These are phyloP conservation scores for Populus trichocarpa DNA, from an alignment of 441 rosid genomes.

Conservation along the genomic window DNA sequence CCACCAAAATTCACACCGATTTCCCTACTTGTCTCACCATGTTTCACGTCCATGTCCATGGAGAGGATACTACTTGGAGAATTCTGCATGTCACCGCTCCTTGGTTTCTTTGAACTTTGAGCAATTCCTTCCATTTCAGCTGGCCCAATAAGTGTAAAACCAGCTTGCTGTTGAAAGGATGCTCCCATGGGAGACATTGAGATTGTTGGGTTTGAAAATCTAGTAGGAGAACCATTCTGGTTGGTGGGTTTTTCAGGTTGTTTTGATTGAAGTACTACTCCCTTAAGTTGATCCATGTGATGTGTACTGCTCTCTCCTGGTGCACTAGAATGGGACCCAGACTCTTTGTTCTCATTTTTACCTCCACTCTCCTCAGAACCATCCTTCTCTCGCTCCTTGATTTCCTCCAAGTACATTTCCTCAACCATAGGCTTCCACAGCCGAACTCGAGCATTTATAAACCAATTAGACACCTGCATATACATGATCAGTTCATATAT, in stretches of 20 bases:
- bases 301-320: constrained; percentile 13
- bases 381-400: constrained; percentile 32
- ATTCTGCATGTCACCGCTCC: constrained; percentile 25
- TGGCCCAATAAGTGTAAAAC: constrained; percentile 39
- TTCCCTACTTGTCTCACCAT: constrained; percentile 23
- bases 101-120: constrained; percentile 36
- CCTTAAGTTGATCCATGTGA: constrained; percentile 20
- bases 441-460: constrained; percentile 82
- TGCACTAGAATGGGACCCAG: constrained; percentile 18
- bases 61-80: constrained; percentile 37
- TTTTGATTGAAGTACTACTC: constrained; percentile 17
- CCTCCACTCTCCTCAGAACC: constrained; percentile 23
- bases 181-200: constrained; percentile 38
- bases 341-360: constrained; percentile 22
- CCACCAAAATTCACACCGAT: constrained; percentile 17
- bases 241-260: constrained; percentile 19
- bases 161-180: constrained; percentile 22
- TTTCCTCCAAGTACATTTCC: constrained; percentile 83
- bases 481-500: not conserved
- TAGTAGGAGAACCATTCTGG: constrained; percentile 17
- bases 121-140: constrained; percentile 32
- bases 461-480: constrained; percentile 68
- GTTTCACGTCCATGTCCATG: constrained; percentile 38
- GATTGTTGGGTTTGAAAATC: constrained; percentile 31
- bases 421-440: constrained; percentile 97